Evolutionary conservation across 2,329 filamentous ascomycete species (phyloP), one percentile per base, ranked within the genome.

Genomic region (Colletotrichum musicola): DNA sequence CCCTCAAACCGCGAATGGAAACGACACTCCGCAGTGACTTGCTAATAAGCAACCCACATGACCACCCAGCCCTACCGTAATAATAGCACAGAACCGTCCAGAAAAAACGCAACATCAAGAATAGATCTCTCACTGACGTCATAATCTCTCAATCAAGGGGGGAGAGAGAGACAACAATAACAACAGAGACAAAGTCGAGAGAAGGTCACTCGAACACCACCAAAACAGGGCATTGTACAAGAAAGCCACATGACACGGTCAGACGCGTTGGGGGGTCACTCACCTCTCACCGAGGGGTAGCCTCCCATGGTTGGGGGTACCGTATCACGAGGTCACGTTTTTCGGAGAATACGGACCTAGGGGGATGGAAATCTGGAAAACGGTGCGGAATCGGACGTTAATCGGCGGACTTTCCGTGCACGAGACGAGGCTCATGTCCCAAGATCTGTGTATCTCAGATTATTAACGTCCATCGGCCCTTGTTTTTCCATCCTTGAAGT

Each of bases 191-290:
- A 49, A 30, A 40, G 51, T 20, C 16, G 4, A 20, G 59, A 51
- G 13, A 14, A 63, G 58, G 64, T 67, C 64, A 67, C 64, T 67
- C 58, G 58, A 35, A 51, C 64, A 62, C 58, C 44, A 46, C 25
- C 44, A 13, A 18, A 25, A 12, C 25, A 42, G 13, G 54, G 63
- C 58, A 50, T 35, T 38, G 25, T 66, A 66, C 63, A 56, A 66
- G 63, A 27, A 4, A 56, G 22, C 58, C 64, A 63, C 59, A 42
- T 67, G 64, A 63, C 50, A 13, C 44, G 44, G 64, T 67, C 64
- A 67, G 51, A 50, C 58, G 64, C 30, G 30, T 10, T 3, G 9
- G 4, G 44, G 54, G 54, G 10, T 18, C 7, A 56, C 64, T 57
- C 50, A 63, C 64, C 64, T 22, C 20, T 22, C 20, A 22, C 20